These are phyloP conservation scores for Primulina eburnea DNA, from an alignment of 257 asterid species.

Conservation along the genomic window DNA sequence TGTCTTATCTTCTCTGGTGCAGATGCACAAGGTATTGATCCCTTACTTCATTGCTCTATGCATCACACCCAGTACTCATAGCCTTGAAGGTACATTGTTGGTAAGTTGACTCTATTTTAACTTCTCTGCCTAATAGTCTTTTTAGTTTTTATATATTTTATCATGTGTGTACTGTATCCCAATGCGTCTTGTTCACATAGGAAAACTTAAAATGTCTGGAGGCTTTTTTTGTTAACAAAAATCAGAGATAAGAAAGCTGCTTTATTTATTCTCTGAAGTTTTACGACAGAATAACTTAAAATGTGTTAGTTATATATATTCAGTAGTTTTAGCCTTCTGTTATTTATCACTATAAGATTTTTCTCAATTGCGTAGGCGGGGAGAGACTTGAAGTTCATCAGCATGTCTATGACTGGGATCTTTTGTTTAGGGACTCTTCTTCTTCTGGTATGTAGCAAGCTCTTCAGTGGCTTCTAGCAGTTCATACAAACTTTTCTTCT, in stretches of 20 bases:
- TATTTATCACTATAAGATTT: slow-evolving; percentile 15
- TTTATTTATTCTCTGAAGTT: background rate
- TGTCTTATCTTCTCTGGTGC: slow-evolving; percentile 30
- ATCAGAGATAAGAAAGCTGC: background rate
- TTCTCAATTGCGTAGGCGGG: slow-evolving; percentile 65
- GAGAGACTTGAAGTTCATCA: slow-evolving; percentile 83
- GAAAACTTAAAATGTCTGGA: background rate
- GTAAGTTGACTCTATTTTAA: slow-evolving; percentile 39
- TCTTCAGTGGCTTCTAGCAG: slow-evolving; percentile 1
- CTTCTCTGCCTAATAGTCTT: slow-evolving; percentile 5
- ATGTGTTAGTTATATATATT: background rate
- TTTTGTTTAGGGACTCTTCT: slow-evolving; percentile 62
- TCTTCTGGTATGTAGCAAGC: slow-evolving; percentile 53
- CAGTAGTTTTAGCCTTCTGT: slow-evolving; percentile 9
- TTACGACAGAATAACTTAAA: background rate
- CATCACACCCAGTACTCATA: slow-evolving; percentile 80
- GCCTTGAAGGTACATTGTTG: slow-evolving; percentile 94
- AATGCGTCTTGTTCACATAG: background rate
- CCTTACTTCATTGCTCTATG: slow-evolving; percentile 80
- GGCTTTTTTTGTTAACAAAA: background rate
- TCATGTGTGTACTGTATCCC: background rate
- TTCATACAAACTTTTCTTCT: background rate
- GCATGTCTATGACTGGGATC: slow-evolving; percentile 67
- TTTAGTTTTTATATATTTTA: background rate
- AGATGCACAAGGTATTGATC: slow-evolving; percentile 92